Percentiles rank a stretch among this genome's conserved stretches.
These are phyloP conservation scores for Citrullus amarus DNA, from an alignment of 306 rosid species.

Conservation along the genomic window DNA sequence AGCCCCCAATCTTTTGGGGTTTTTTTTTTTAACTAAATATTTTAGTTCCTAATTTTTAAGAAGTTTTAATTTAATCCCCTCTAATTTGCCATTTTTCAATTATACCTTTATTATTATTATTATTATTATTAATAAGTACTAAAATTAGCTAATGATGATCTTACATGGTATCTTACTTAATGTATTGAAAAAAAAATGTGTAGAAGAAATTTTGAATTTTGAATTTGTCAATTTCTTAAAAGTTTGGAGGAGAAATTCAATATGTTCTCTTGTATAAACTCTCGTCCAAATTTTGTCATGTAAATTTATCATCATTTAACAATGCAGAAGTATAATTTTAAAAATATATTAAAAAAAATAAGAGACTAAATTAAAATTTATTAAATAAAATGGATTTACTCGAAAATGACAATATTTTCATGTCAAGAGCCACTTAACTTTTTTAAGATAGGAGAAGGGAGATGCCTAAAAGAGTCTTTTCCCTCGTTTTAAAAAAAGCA, in stretches of 20 bases:
- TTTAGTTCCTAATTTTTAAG: too few species aligned
- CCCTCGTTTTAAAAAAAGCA: background rate
- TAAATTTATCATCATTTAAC: background rate
- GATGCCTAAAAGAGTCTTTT: background rate
- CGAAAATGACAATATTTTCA: background rate
- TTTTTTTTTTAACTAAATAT: too few species aligned
- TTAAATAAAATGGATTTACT: too few species aligned
- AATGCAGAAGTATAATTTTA: too few species aligned
- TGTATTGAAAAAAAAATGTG: background rate
- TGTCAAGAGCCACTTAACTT: background rate
- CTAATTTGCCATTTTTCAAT: background rate
- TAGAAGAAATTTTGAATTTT: background rate
- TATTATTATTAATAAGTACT: background rate
- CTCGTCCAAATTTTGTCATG: background rate
- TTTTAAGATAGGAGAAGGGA: background rate
- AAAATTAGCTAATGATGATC: background rate
- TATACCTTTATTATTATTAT: background rate
- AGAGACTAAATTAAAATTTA: too few species aligned
- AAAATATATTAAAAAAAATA: too few species aligned
- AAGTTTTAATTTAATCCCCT: too few species aligned
- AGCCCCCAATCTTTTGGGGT: too few species aligned
- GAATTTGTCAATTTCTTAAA: too few species aligned
- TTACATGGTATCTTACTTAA: background rate
- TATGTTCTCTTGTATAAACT: too few species aligned
- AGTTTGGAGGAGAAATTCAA: background rate